Evolutionary conservation across 345 rosid genomes (phyloP).

Genomic region (Geranium rotundifolium): DNA sequence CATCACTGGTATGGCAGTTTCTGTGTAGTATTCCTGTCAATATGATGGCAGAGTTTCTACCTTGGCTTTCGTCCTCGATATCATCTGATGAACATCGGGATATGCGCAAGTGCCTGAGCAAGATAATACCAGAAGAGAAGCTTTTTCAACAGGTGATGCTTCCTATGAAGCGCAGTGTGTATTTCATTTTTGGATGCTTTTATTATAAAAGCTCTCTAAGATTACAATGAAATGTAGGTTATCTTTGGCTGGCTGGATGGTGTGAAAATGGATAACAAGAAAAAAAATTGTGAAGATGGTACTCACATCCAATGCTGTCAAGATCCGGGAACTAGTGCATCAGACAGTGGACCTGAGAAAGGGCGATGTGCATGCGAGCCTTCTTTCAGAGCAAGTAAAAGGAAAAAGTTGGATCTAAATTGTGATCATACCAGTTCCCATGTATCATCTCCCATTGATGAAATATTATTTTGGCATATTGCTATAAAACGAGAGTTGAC

Average conservation of each 20-base stretch:
- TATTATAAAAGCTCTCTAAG: slow-evolving; percentile 3
- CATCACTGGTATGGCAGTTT: slow-evolving; percentile 59
- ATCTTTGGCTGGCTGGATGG: slow-evolving; percentile 74
- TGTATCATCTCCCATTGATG: slow-evolving; percentile 52
- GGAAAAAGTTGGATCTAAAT: slow-evolving; percentile 49
- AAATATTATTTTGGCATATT: slow-evolving; percentile 84
- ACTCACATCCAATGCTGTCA: slow-evolving; percentile 21
- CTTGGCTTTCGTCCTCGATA: slow-evolving; percentile 53
- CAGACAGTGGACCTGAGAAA: slow-evolving; percentile 15
- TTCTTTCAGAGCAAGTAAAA: slow-evolving; percentile 48
- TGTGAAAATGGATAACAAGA: slow-evolving; percentile 16
- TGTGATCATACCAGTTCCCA: slow-evolving; percentile 22
- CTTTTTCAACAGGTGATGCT: slow-evolving; percentile 49
- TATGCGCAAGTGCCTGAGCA: slow-evolving; percentile 37
- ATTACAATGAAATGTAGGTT: slow-evolving; percentile 32
- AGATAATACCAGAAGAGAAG: slow-evolving; percentile 49
- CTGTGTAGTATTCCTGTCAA: slow-evolving; percentile 59
- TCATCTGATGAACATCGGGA: slow-evolving; percentile 39
- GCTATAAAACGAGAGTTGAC: slow-evolving; percentile 66
- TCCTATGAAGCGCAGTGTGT: slow-evolving; percentile 1
- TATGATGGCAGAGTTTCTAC: slow-evolving; percentile 48
- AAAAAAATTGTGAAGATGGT: slow-evolving; percentile 22
- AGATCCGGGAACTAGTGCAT: slow-evolving; percentile 22
- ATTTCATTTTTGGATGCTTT: no score
- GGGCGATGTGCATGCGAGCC: slow-evolving; percentile 35